phyloP scores from a whole-genome alignment of 768 basidiomycete genomes.

The Guyanaporus albipodus region DNA sequence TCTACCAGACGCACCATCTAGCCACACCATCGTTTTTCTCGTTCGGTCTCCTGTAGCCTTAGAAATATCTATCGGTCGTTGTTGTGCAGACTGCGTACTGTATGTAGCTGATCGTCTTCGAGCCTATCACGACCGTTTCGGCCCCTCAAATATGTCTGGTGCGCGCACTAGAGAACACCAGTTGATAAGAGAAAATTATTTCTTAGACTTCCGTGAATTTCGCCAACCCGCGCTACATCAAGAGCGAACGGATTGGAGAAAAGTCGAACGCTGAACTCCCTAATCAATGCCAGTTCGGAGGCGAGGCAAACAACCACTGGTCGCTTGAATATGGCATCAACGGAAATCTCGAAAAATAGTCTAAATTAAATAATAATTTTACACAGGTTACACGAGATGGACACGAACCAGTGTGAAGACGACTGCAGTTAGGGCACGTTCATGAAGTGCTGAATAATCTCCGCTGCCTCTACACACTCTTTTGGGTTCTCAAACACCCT shows the following conservation, averaged over 20 bases:
- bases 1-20: background rate
- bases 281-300: too few species aligned
- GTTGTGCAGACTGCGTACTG: too few species aligned
- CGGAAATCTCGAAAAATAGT: background rate
- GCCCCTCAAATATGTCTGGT: background rate
- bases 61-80: background rate
- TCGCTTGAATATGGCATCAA: too few species aligned
- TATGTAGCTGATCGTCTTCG: too few species aligned
- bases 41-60: constrained; percentile 8
- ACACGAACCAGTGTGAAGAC: background rate
- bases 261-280: too few species aligned
- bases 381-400: background rate
- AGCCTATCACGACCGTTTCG: background rate
- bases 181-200: background rate
- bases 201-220: too few species aligned
- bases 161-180: background rate
- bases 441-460: constrained; percentile 32
- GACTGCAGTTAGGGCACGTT: background rate
- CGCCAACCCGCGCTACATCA: too few species aligned
- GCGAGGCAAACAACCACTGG: too few species aligned
- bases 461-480: constrained; percentile 64
- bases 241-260: too few species aligned
- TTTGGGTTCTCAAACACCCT: constrained; percentile 64
- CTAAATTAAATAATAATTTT: background rate
- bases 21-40: background rate